These are phyloP conservation scores for Rhizopogon vesiculosus DNA, from an alignment of 768 basidiomycete genomes.

Conservation along the genomic window DNA sequence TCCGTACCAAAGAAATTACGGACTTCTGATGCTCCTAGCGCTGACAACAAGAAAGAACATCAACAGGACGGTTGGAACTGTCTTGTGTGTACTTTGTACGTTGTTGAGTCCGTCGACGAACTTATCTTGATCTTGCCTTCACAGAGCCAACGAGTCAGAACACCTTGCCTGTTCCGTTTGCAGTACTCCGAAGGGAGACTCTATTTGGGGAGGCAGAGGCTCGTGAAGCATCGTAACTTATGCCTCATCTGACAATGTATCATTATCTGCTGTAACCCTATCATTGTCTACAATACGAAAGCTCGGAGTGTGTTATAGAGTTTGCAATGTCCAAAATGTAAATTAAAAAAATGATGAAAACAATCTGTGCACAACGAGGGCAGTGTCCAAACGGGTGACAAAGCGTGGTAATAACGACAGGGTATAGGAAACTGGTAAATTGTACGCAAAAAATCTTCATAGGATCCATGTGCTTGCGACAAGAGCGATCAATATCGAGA, in stretches of 20 bases:
- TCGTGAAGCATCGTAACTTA: neutral
- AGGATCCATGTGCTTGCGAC: slow-evolving; percentile 12
- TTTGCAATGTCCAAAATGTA: neutral
- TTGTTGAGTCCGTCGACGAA: neutral
- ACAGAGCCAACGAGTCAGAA: slow-evolving; percentile 44
- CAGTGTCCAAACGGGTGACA: neutral
- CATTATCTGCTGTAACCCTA: neutral
- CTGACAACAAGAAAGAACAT: slow-evolving; percentile 34
- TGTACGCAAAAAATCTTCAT: slow-evolving; percentile 3
- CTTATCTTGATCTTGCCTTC: slow-evolving; percentile 5
- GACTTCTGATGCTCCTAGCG: neutral
- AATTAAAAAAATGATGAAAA: neutral
- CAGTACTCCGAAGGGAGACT: slow-evolving; percentile 45
- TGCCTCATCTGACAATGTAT: neutral
- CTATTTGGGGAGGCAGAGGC: slow-evolving; percentile 10
- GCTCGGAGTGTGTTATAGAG: neutral
- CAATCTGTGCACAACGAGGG: neutral
- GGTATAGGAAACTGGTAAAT: neutral
- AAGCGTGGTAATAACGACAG: neutral
- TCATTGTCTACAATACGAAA: neutral
- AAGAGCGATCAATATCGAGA: slow-evolving; percentile 8
- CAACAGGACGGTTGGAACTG: slow-evolving; percentile 44
- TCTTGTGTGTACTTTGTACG: slow-evolving; percentile 62
- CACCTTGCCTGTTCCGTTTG: slow-evolving; percentile 65
- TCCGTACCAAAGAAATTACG: slow-evolving; percentile 16